Evolutionary conservation across 1,284 basidiomycete species (phyloP).

Genomic region (Fistulinella cinereoalba): DNA sequence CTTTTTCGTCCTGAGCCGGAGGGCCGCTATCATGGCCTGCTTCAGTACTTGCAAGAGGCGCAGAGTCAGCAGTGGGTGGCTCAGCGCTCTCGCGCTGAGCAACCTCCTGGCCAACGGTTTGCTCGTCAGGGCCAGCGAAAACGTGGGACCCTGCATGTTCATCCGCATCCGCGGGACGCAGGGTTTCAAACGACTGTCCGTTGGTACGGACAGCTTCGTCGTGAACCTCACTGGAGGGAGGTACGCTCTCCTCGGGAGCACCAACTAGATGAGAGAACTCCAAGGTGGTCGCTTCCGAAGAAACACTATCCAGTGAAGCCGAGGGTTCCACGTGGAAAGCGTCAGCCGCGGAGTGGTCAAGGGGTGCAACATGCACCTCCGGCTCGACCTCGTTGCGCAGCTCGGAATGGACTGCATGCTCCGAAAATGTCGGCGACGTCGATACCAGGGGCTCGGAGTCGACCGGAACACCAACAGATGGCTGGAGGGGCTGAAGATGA

Average conservation of each 20-base stretch:
- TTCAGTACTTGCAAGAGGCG: constrained; percentile 2
- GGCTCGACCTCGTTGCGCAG: constrained; percentile 6
- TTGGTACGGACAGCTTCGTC: constrained; percentile 9
- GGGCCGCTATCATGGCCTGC: constrained; percentile 3
- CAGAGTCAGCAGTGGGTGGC: constrained; percentile 8
- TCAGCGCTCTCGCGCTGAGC: constrained; percentile 12
- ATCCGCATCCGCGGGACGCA: constrained; percentile 2
- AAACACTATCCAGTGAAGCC: constrained; percentile 4
- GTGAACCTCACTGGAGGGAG: constrained; percentile 20
- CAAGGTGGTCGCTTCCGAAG: constrained; percentile 4
- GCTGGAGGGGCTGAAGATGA: constrained; percentile 16
- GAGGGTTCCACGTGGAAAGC: constrained; percentile 13
- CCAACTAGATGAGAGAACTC: constrained; percentile 8
- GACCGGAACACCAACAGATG: constrained; percentile 16
- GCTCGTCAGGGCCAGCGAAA: constrained; percentile 7
- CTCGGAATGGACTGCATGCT: constrained; percentile 8
- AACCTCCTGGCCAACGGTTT: constrained; percentile 3
- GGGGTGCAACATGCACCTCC: constrained; percentile 11
- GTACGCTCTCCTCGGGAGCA: constrained; percentile 2
- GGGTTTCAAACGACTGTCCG: constrained; percentile 7
- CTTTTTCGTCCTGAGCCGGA: constrained; percentile 9
- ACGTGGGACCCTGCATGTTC: constrained; percentile 4
- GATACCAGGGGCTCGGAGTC: constrained; percentile 12
- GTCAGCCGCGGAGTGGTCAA: constrained; percentile 19
- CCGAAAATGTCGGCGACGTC: constrained; percentile 3